Conservation (phyloP, 2,329 filamentous ascomycete genomes). For the Trichoderma polysporum region DNA sequence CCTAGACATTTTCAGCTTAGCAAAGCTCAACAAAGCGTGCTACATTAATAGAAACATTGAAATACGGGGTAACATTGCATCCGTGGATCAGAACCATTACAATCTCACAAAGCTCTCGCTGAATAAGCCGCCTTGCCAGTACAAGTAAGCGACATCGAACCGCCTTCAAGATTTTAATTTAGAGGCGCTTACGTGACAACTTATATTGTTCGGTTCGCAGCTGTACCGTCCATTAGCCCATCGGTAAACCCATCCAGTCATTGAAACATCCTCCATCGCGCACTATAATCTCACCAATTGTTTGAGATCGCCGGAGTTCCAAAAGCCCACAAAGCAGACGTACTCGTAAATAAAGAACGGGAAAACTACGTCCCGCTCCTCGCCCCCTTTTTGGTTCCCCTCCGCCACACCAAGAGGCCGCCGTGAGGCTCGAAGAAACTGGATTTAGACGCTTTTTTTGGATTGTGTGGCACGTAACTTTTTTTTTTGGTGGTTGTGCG, state of each 20-base stretch:
- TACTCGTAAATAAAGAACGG: neutral
- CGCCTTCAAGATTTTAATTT: neutral
- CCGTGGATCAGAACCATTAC: neutral
- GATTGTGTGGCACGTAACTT: neutral
- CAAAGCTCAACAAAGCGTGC: slow-evolving; percentile 1
- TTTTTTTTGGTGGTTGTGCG: neutral
- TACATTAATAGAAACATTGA: slow-evolving; percentile 5
- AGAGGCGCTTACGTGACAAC: slow-evolving; percentile 1
- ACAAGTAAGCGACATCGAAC: neutral
- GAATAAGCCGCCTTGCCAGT: neutral
- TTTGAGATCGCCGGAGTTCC: neutral
- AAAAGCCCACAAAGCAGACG: neutral
- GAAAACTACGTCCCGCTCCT: neutral
- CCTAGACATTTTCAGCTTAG: neutral
- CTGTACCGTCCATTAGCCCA: neutral
- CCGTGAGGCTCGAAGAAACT: slow-evolving; percentile 4
- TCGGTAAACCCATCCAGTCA: neutral
- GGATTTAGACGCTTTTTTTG: neutral
- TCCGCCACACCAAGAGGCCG: neutral
- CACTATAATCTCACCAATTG: slow-evolving; percentile 9
- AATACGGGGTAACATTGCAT: neutral
- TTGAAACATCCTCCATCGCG: neutral
- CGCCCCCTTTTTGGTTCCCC: neutral
- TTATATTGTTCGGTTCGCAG: neutral
- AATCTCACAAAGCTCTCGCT: neutral